Evolutionary conservation across 148 eudicot genomes (phyloP), one percentile per base, ranked within the genome.

Genomic region (Arctostaphylos glauca): DNA sequence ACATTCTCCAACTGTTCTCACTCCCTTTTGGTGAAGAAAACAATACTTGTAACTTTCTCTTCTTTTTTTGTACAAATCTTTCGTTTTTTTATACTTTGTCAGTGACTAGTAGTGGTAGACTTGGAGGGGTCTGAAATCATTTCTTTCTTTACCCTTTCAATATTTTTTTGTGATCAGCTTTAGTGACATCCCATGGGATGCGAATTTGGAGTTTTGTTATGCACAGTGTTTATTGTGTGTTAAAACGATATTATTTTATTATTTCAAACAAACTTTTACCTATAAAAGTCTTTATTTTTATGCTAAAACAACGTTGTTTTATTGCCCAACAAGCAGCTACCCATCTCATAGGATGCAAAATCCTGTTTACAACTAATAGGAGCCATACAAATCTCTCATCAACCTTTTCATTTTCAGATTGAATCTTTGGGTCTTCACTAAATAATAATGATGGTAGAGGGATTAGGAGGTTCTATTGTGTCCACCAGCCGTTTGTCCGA

Each of bases 1-100:
- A 56, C 23, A 44, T 68, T 59, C 54, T 68, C 44, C 49, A 9
- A 66, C 75, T 71, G 70, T 78, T 78, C 77, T 44, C 52, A 25
- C 70, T 47, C 19, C 76, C 52, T 83, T 79, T 71, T 84, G 60
- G 49, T 49, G 60, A 71, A 23, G 44, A 78, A 83, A 83, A 68
- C 77, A 78, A 83, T 67, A 68, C 31, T 25, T 77, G 56, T 78
- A 41, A 70, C 38, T 78, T 71, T 83, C 68, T 72, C 77, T 79
- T 58, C 82, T 79, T 79, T 79, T 79, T 72, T 73, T 31, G 62
- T 55, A 59, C 70, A 25, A 73, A 4, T 5, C 54, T 48, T 66
- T 44, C 31, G n/a, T 31, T 23, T 18, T 78, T 78, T 59, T 54
- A 78, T 83, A 79, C 71, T 56, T 83, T 46, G 49, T 47, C 21